Base-by-base conservation (phyloP, 2,329 filamentous ascomycete species). In the Fusarium torulosum region DNA sequence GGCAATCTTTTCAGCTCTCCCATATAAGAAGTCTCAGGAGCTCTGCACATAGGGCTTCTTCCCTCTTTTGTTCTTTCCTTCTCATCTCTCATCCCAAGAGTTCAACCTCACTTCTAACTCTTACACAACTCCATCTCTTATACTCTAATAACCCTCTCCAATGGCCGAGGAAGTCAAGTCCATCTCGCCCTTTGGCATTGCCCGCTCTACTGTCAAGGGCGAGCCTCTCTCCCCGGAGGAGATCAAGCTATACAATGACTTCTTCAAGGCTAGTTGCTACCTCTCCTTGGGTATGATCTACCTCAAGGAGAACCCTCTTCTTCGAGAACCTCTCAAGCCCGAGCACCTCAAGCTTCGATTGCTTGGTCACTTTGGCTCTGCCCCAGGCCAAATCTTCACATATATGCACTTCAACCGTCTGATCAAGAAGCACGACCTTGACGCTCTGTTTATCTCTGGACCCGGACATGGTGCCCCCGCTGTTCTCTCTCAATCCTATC, bases 351-450 rank as follows among this genome's bases (percentile, higher is more conserved):
- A 94, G 80, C 83, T 86, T 60, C 87, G 91, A 67, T 82, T 94
- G 10, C 82, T 94, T 3, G 91, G 91, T 38, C 91, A 94, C 75
- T 94, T 92, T 84, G 91, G 91, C 53, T 92, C 90, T 4, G 91
- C 91, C 49, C 89, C 91, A n/a, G 91, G 91, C 15, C 91, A 94
- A 78, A 89, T 90, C 59, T 94, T 94, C 79, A 91, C 90, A 33
- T 94, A 89, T 77, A 91, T 93, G 81, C 91, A 94, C 79, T 91
- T 93, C 84, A 94, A 94, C 78, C 89, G 91, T 33, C 81, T 94
- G 60, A 93, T 94, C 83, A 93, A 91, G 78, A 94, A 93, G 79
- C 91, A 93, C 73, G 86, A 92, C 67, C 80, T 94, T 49, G 85
- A 94, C 73, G 84, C 87, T 29, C 84, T 92, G 70, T 94, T 92